phyloP scores from a whole-genome alignment of 768 basidiomycete genomes.

The Tephrocybe rancida region DNA sequence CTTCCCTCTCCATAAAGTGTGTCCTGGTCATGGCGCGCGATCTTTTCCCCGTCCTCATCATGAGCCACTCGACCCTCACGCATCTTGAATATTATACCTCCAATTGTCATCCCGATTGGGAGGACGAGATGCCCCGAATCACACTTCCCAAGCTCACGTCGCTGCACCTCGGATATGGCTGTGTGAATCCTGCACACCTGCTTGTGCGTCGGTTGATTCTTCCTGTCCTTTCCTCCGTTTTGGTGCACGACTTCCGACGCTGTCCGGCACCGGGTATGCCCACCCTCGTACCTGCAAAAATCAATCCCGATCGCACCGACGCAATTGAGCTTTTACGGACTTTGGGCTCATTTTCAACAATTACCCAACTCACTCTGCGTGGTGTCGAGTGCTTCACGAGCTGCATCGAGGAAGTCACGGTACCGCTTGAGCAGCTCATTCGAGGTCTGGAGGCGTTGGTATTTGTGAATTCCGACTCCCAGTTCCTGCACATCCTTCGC shows the following conservation, averaged over 20 bases:
- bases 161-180: constrained; percentile 14
- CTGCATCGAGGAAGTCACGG: constrained; percentile 8
- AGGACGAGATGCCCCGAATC: background rate
- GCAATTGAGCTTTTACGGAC: constrained; percentile 9
- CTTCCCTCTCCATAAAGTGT: constrained; percentile 18
- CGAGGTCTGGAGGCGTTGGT: constrained; percentile 11
- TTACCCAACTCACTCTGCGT: constrained; percentile 14
- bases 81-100: constrained; percentile 17
- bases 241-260: constrained; percentile 17
- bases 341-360: constrained; percentile 8
- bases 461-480: constrained; percentile 14
- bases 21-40: constrained; percentile 6
- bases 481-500: constrained; percentile 15
- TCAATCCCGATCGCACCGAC: constrained; percentile 8
- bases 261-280: constrained; percentile 12
- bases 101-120: constrained; percentile 3
- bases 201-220: constrained; percentile 12
- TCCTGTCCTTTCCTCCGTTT: constrained; percentile 12
- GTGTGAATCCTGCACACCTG: constrained; percentile 7
- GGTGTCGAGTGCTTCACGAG: constrained; percentile 20
- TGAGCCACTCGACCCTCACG: constrained; percentile 15
- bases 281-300: background rate
- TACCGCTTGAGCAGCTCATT: constrained; percentile 12
- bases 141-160: constrained; percentile 17
- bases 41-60: constrained; percentile 16